A percentile compares a stretch with the other conserved stretches of the same genome.
Conservation (phyloP, 805 yeast species). For the Blastobotrys peoriensis region DNA sequence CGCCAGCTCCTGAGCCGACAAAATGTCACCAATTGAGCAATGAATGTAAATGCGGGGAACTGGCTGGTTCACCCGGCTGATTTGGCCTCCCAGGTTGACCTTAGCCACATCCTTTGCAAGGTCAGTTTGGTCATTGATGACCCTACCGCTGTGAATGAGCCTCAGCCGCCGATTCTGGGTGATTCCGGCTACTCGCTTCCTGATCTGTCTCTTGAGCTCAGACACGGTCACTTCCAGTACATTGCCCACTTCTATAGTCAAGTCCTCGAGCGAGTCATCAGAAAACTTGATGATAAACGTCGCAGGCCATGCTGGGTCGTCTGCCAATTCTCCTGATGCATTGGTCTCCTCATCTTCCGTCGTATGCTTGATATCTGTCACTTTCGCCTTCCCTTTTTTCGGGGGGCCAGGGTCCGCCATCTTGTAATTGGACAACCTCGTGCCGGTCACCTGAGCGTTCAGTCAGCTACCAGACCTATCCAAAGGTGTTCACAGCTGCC, state of each 20-base stretch:
- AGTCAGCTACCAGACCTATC: too few relatives aligned
- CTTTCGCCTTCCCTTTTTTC: neutral
- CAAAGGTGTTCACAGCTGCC: too few relatives aligned
- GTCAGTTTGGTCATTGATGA: constrained; percentile 51
- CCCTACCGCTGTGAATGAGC: constrained; percentile 63
- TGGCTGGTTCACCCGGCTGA: constrained; percentile 8
- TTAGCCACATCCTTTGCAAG: constrained; percentile 45
- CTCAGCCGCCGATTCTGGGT: constrained; percentile 47
- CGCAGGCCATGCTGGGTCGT: constrained; percentile 9
- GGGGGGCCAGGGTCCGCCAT: too few relatives aligned
- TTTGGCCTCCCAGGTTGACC: constrained; percentile 10
- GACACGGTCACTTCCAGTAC: constrained; percentile 34
- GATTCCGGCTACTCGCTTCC: constrained; percentile 31
- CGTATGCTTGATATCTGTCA: neutral
- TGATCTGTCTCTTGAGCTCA: constrained; percentile 39
- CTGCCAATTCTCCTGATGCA: too few relatives aligned
- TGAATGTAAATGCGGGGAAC: constrained; percentile 51
- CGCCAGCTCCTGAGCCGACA: constrained; percentile 48
- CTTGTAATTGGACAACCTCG: too few relatives aligned
- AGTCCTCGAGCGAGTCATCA: constrained; percentile 37
- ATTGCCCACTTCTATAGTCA: constrained; percentile 32
- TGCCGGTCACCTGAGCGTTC: too few relatives aligned
- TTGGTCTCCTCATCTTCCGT: too few relatives aligned
- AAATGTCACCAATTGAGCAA: constrained; percentile 68
- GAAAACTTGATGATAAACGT: constrained; percentile 41